Percentiles rank a stretch among this genome's conserved stretches.
phyloP scores from a whole-genome alignment of 2,329 filamentous ascomycete species.

The Aureobasidium sp. region DNA sequence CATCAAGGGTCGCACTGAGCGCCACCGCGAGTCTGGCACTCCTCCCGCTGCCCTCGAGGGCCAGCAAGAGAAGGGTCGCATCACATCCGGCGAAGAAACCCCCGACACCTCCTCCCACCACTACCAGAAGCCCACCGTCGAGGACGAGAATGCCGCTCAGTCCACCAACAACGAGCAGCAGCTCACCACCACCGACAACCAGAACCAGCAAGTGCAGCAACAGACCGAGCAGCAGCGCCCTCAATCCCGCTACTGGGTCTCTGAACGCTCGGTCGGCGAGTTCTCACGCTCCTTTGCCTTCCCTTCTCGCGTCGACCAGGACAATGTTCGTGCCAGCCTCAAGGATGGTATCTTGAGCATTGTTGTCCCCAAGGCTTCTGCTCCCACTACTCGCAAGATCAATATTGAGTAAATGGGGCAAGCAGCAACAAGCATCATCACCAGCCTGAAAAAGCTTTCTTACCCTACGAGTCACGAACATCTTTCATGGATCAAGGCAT shows the following conservation, averaged over 20 bases:
- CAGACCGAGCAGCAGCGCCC: slow-evolving; percentile 14
- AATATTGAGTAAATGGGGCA: slow-evolving; percentile 41
- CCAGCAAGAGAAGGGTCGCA: slow-evolving; percentile 19
- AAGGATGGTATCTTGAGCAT: slow-evolving; percentile 53
- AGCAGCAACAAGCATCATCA: neutral
- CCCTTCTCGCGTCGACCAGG: slow-evolving; percentile 49
- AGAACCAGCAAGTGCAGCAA: slow-evolving; percentile 5
- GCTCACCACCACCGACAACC: slow-evolving; percentile 11
- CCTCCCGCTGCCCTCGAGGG: slow-evolving; percentile 44
- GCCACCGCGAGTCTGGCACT: slow-evolving; percentile 49
- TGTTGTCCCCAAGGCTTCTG: slow-evolving; percentile 47
- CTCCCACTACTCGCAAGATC: slow-evolving; percentile 43
- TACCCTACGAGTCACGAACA: neutral
- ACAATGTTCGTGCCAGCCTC: slow-evolving; percentile 51
- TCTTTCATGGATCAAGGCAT: neutral
- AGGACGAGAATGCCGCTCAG: slow-evolving; percentile 38
- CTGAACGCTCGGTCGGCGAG: slow-evolving; percentile 50
- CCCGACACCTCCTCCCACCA: slow-evolving; percentile 24
- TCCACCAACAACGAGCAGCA: slow-evolving; percentile 7
- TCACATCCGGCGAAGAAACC: slow-evolving; percentile 13
- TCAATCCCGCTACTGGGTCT: slow-evolving; percentile 57
- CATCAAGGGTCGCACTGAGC: slow-evolving; percentile 62
- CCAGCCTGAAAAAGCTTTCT: neutral
- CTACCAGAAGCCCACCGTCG: slow-evolving; percentile 54
- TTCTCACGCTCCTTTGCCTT: slow-evolving; percentile 54